Base-by-base conservation (phyloP, 345 rosid species). In the Ceriops zippeliana region DNA sequence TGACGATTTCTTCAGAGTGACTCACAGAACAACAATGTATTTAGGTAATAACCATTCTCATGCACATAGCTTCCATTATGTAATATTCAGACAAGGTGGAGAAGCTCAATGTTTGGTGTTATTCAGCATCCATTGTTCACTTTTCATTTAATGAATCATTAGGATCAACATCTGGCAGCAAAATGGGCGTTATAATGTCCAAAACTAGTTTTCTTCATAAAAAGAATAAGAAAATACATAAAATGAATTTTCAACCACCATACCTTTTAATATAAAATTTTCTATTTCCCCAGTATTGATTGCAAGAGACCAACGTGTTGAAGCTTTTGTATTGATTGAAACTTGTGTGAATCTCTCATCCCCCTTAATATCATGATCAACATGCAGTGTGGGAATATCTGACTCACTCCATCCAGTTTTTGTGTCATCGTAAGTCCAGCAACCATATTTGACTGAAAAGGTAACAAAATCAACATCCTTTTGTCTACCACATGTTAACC, bases 231-330 rank as follows among this genome's bases (percentile, higher is more conserved):
- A 24, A 21, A 60, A 30, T 57, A 49, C 58, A 28, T 6, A 62
- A 21, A 5, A 53, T 31, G 8, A 47, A 42, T 42, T 42, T 13
- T 42, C 3, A 5, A 11, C 49, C 21, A 22, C 28, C 67, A 21
- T 82, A 83, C 91, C 90, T 84, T 81, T 80, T 37, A 93, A 67
- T 46, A 74, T 78, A 73, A 89, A 91, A 80, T 95, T 96, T 81
- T 87, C 82, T 71, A 95, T 73, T 79, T 86, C 86, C 58, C 85
- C 68, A 19, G 86, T 79, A 79, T 95, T 90, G 77, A 91, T 83
- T 4, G 90, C 96, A 51, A 91, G 96, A 73, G 81, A 71, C 97
- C 99, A 91, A n/a, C 99, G 92, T 2, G 63, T 66, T 6, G 99
- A 89, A 54, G 83, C 78, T 83, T 84, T 86, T 42, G 91, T 78